Percentiles rank a stretch among this genome's conserved stretches.
phyloP scores from a whole-genome alignment of 2,329 filamentous ascomycete species.

The Sclerotinia spermophila region DNA sequence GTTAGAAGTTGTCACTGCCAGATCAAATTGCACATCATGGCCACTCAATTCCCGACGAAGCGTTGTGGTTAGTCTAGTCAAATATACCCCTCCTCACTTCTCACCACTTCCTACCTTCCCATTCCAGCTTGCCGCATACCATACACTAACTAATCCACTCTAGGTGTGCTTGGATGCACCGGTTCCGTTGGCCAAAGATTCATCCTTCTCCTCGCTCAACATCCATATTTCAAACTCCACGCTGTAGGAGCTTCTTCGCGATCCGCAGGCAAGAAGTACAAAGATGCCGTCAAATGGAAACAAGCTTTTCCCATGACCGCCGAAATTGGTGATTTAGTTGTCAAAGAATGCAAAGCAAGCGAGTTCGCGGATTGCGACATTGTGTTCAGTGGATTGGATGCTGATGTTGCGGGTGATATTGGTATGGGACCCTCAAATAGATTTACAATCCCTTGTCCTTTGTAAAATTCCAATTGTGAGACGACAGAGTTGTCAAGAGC shows the following conservation, averaged over 20 bases:
- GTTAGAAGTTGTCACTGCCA: neutral
- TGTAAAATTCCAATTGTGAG: neutral
- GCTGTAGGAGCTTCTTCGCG: conserved; percentile 86
- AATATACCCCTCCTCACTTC: conserved; percentile 19
- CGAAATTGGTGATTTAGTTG: conserved; percentile 71
- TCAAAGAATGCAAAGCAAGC: conserved; percentile 77
- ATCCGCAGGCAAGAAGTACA: conserved; percentile 90
- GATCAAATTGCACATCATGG: conserved; percentile 20
- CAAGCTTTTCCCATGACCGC: conserved; percentile 79
- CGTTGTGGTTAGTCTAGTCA: conserved; percentile 44
- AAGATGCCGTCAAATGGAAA: conserved; percentile 93
- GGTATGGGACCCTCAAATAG: conserved; percentile 50
- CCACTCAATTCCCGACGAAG: conserved; percentile 48
- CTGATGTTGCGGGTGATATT: conserved; percentile 87
- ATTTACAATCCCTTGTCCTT: neutral
- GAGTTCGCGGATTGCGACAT: conserved; percentile 89
- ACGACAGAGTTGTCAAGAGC: no score
- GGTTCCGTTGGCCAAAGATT: conserved; percentile 95
- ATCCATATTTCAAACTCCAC: conserved; percentile 82
- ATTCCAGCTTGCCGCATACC: neutral
- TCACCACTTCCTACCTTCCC: neutral
- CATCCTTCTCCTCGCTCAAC: conserved; percentile 83
- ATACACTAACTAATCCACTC: neutral
- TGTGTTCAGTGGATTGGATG: conserved; percentile 88
- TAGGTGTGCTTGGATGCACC: conserved; percentile 81